Evolutionary conservation across 345 rosid genomes (phyloP).

Genomic region (Populus tremula): DNA sequence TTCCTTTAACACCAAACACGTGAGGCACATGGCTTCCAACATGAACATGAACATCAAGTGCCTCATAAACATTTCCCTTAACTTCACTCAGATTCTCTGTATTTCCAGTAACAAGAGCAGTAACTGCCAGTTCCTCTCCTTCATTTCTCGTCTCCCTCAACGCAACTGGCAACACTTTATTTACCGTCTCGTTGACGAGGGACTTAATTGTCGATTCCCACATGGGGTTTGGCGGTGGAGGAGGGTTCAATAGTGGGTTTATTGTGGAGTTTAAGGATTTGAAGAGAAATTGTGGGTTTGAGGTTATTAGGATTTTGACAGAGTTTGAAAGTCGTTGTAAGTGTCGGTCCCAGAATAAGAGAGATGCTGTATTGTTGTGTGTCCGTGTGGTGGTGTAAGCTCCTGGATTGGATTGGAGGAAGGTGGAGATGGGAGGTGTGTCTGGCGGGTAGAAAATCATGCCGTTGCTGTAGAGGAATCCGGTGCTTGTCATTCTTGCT

Average conservation of each 20-base stretch:
- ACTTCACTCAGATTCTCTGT: slow-evolving; percentile 35
- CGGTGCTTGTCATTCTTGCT: slow-evolving; percentile 37
- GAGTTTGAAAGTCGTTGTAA: slow-evolving; percentile 56
- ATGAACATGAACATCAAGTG: slow-evolving; percentile 61
- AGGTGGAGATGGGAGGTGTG: slow-evolving; percentile 51
- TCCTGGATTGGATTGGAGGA: slow-evolving; percentile 68
- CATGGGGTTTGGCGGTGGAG: neutral
- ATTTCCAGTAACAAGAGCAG: slow-evolving; percentile 65
- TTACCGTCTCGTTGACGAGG: slow-evolving; percentile 47
- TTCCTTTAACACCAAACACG: slow-evolving; percentile 47
- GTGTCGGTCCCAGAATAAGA: slow-evolving; percentile 77
- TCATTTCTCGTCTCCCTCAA: slow-evolving; percentile 36
- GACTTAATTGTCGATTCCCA: slow-evolving; percentile 42
- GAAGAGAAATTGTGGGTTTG: slow-evolving; percentile 49
- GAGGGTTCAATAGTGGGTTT: neutral
- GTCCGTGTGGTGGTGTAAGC: slow-evolving; percentile 86
- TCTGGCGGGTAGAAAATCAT: slow-evolving; percentile 37
- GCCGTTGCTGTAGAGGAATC: slow-evolving; percentile 59
- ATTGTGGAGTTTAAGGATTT: slow-evolving; percentile 4
- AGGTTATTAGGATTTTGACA: slow-evolving; percentile 42
- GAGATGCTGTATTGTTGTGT: slow-evolving; percentile 40
- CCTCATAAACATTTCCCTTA: slow-evolving; percentile 22
- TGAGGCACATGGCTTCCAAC: slow-evolving; percentile 53
- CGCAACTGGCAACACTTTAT: slow-evolving; percentile 39
- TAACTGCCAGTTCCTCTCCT: slow-evolving; percentile 68